Evolutionary conservation across 1,284 basidiomycete species (phyloP).

Genomic region (Coniferiporia weirii): DNA sequence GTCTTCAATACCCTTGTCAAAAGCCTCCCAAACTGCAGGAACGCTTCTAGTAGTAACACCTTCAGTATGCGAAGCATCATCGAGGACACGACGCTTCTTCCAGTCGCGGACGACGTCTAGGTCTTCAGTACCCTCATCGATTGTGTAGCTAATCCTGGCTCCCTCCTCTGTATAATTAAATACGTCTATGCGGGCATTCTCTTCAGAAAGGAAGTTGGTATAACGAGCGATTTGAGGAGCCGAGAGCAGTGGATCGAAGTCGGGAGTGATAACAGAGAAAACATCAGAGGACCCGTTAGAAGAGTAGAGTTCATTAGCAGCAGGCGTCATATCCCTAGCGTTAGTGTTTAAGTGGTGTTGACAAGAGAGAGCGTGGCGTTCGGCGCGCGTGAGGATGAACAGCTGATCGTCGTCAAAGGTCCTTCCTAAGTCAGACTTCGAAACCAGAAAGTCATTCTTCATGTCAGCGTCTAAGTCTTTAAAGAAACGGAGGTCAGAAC

Average conservation of each 20-base stretch:
- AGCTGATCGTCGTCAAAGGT: slow-evolving; percentile 7
- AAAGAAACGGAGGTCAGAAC: neutral
- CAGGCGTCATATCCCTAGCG: neutral
- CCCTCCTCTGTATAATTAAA: neutral
- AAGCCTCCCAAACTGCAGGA: neutral
- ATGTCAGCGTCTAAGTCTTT: slow-evolving; percentile 5
- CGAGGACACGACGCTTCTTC: slow-evolving; percentile 7
- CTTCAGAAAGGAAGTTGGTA: neutral
- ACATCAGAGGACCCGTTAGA: neutral
- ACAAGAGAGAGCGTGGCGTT: neutral
- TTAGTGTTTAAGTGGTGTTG: neutral
- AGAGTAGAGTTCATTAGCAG: neutral
- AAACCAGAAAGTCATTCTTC: neutral
- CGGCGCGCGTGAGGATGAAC: slow-evolving; percentile 2
- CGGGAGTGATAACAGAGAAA: slow-evolving; percentile 1
- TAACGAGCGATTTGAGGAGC: neutral
- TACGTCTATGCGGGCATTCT: neutral
- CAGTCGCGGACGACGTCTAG: neutral
- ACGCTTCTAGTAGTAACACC: neutral
- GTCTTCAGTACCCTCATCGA: neutral
- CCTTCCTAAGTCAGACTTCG: neutral
- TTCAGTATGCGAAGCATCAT: neutral
- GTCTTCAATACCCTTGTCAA: neutral
- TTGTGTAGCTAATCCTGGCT: neutral
- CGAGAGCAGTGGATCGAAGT: neutral